phyloP scores from a whole-genome alignment of 2,329 filamentous ascomycete genomes.

The Cercospora berteroae region DNA sequence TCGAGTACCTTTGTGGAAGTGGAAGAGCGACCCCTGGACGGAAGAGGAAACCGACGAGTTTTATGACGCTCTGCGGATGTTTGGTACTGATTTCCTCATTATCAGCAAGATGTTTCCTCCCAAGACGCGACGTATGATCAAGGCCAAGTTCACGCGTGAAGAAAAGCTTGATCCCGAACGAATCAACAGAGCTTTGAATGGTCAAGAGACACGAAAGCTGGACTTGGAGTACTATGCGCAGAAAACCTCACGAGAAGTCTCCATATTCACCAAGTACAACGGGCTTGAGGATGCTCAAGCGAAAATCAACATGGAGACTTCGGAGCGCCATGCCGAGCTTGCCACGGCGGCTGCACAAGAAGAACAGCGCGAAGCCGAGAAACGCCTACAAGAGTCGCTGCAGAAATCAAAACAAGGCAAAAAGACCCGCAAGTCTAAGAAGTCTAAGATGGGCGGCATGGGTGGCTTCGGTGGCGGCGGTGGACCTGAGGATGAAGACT shows the following conservation, averaged over 20 bases:
- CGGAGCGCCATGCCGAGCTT: slow-evolving; percentile 37
- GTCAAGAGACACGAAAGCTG: slow-evolving; percentile 40
- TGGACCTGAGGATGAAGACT: slow-evolving; percentile 21
- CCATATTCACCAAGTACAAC: slow-evolving; percentile 39
- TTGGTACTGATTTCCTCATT: slow-evolving; percentile 80
- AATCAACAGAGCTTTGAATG: slow-evolving; percentile 62
- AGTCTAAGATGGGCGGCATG: slow-evolving; percentile 26
- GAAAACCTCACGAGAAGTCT: slow-evolving; percentile 39
- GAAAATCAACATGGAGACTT: slow-evolving; percentile 34
- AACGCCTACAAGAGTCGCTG: slow-evolving; percentile 35
- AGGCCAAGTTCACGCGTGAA: slow-evolving; percentile 79
- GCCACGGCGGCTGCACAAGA: slow-evolving; percentile 38
- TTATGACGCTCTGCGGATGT: slow-evolving; percentile 71
- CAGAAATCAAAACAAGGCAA: slow-evolving; percentile 35
- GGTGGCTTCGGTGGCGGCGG: slow-evolving; percentile 24
- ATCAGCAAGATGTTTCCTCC: slow-evolving; percentile 73
- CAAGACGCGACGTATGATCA: slow-evolving; percentile 70
- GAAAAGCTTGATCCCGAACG: slow-evolving; percentile 64
- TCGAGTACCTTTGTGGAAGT: slow-evolving; percentile 42
- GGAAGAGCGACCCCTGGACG: slow-evolving; percentile 65
- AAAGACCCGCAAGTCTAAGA: slow-evolving; percentile 35
- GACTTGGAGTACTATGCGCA: slow-evolving; percentile 44
- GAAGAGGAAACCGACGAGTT: slow-evolving; percentile 71
- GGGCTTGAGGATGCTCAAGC: slow-evolving; percentile 37
- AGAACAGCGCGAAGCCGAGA: slow-evolving; percentile 36